phyloP scores from a whole-genome alignment of 768 basidiomycete species.

The Suillus subalutaceus region DNA sequence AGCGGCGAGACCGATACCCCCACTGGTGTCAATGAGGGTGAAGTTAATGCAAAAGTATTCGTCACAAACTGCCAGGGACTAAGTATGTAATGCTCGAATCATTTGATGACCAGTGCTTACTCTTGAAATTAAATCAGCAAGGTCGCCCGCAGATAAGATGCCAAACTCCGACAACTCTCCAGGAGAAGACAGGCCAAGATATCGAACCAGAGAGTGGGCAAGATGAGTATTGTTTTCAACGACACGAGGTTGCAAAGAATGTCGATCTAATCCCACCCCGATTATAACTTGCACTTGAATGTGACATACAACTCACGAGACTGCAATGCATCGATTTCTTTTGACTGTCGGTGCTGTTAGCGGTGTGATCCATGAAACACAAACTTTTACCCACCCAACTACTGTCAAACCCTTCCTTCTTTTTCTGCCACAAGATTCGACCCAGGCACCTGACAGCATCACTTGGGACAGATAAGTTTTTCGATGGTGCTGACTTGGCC shows the following conservation, averaged over 20 bases:
- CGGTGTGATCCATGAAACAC: conserved; percentile 1
- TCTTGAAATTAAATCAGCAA: conserved; percentile 73
- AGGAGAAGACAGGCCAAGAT: conserved; percentile 62
- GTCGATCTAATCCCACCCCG: conserved; percentile 50
- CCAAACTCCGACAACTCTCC: conserved; percentile 61
- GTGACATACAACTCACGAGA: conserved; percentile 57
- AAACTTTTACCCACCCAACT: conserved; percentile 52
- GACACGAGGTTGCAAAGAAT: conserved; percentile 48
- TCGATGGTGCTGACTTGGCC: conserved; percentile 52
- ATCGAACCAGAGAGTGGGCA: conserved; percentile 74
- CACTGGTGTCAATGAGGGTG: conserved; percentile 75
- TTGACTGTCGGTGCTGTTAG: conserved; percentile 43
- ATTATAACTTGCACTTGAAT: background rate
- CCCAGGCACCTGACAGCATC: conserved; percentile 85
- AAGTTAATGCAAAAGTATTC: conserved; percentile 88
- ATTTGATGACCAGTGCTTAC: conserved; percentile 41
- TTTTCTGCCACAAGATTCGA: conserved; percentile 68
- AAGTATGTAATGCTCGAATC: background rate
- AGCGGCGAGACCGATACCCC: conserved; percentile 84
- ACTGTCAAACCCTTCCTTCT: conserved; percentile 55
- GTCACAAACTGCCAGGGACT: conserved; percentile 68
- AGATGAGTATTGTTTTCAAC: conserved; percentile 67
- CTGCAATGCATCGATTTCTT: conserved; percentile 69
- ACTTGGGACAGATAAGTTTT: conserved; percentile 56
- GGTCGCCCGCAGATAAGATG: conserved; percentile 57